These are phyloP conservation scores for Camelina neglecta DNA, from an alignment of 345 rosid species.

Conservation along the genomic window DNA sequence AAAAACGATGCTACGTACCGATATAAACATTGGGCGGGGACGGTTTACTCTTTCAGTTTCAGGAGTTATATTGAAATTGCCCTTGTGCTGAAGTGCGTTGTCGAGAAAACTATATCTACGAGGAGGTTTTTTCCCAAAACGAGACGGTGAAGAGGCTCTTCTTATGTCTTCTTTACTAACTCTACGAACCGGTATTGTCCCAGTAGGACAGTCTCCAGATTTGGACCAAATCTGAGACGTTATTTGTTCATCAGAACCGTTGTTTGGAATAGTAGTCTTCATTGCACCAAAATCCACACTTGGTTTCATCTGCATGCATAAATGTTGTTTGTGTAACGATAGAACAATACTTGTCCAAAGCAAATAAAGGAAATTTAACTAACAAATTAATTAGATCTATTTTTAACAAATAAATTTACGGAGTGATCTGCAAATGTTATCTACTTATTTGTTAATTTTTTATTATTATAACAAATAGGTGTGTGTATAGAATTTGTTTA, in stretches of 20 bases:
- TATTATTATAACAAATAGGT: too few species aligned
- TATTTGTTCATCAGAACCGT: conserved; percentile 30
- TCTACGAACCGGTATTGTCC: conserved; percentile 60
- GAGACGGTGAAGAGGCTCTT: conserved; percentile 45
- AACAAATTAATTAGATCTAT: too few species aligned
- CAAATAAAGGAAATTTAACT: background rate
- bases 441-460: too few species aligned
- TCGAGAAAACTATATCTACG: conserved; percentile 16
- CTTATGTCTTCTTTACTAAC: conserved; percentile 44
- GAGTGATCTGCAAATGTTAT: too few species aligned
- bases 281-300: conserved; percentile 25
- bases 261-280: background rate
- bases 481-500: background rate
- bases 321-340: background rate
- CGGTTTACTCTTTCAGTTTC: background rate
- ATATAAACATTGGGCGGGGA: conserved; percentile 15
- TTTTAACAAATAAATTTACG: too few species aligned
- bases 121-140: conserved; percentile 45
- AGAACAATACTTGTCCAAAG: background rate
- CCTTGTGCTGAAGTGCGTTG: conserved; percentile 12
- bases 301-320: conserved; percentile 53
- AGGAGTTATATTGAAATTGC: background rate
- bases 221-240: conserved; percentile 51
- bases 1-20: conserved; percentile 42
- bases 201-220: conserved; percentile 54